These are phyloP conservation scores for Exophiala aquamarina DNA, from an alignment of 2,329 filamentous ascomycete genomes.

Conservation along the genomic window DNA sequence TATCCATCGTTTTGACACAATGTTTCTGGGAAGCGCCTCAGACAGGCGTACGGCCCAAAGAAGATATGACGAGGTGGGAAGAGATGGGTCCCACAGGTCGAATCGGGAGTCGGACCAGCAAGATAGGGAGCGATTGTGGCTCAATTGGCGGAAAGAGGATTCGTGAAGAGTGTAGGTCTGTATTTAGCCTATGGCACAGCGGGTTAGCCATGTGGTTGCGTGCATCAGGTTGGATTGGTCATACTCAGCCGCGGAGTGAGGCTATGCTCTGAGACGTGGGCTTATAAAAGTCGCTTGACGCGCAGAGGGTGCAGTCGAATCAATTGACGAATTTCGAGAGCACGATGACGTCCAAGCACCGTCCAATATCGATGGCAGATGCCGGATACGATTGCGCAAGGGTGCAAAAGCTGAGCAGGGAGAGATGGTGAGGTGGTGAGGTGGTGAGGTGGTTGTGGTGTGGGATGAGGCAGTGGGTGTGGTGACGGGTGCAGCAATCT, in stretches of 20 bases:
- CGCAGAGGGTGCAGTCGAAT: background rate
- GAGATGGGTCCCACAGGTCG: constrained; percentile 6
- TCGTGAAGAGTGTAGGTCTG: constrained; percentile 10
- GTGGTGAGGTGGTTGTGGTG: no score
- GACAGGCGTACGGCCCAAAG: constrained; percentile 1
- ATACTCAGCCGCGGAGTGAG: constrained; percentile 22
- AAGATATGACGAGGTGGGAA: constrained; percentile 1
- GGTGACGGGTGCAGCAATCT: no score
- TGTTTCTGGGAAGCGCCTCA: background rate
- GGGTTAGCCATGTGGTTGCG: constrained; percentile 10
- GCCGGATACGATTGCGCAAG: background rate
- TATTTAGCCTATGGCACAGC: constrained; percentile 20
- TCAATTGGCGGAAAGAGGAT: constrained; percentile 9
- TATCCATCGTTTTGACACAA: constrained; percentile 23
- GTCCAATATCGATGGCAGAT: no score
- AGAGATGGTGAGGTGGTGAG: no score
- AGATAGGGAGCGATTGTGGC: background rate
- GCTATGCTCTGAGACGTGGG: constrained; percentile 14
- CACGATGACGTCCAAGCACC: no score
- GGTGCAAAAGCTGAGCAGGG: background rate
- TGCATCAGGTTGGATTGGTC: constrained; percentile 2
- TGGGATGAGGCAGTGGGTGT: no score
- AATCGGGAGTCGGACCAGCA: background rate
- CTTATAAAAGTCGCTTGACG: constrained; percentile 8
- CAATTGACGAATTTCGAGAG: background rate